Percentiles rank a stretch among this genome's conserved stretches.
Conservation (phyloP, 2,329 filamentous ascomycete species). For the Aspergillus sp. region DNA sequence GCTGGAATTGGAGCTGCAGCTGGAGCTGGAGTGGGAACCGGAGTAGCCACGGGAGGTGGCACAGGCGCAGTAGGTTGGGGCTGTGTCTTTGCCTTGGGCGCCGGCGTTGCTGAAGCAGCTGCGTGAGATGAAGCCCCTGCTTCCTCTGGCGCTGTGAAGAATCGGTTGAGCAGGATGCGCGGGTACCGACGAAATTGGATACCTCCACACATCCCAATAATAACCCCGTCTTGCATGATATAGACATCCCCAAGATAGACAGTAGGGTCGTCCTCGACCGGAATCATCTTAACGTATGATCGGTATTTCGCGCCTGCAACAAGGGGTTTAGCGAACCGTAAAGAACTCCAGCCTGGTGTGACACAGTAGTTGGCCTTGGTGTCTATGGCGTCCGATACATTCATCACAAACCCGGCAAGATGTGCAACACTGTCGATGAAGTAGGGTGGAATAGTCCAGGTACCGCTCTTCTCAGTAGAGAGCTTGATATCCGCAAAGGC, state of each 20-base stretch:
- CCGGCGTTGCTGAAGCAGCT: background rate
- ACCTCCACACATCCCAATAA: constrained; percentile 35
- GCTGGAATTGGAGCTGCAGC: background rate
- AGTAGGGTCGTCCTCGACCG: constrained; percentile 27
- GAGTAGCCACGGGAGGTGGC: background rate
- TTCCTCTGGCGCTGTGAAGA: constrained; percentile 16
- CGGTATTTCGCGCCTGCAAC: constrained; percentile 26
- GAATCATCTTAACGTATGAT: constrained; percentile 33
- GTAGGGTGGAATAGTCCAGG: constrained; percentile 26
- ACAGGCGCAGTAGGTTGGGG: background rate
- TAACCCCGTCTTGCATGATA: constrained; percentile 31
- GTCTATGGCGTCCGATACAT: constrained; percentile 5
- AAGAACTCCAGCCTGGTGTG: constrained; percentile 11
- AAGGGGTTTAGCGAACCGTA: constrained; percentile 27
- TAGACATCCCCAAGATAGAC: constrained; percentile 43
- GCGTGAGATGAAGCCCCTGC: background rate
- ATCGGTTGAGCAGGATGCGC: constrained; percentile 19
- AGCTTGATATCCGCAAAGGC: background rate
- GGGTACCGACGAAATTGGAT: constrained; percentile 36
- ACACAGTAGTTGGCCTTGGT: constrained; percentile 6
- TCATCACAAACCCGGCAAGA: constrained; percentile 10
- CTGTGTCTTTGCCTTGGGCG: background rate
- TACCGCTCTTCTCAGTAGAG: background rate
- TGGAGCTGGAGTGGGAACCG: background rate
- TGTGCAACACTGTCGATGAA: constrained; percentile 11